A percentile compares a stretch with the other conserved stretches of the same genome.
Evolutionary conservation across 2,329 filamentous ascomycete genomes (phyloP).

Genomic region (Pseudogymnoascus sp.): DNA sequence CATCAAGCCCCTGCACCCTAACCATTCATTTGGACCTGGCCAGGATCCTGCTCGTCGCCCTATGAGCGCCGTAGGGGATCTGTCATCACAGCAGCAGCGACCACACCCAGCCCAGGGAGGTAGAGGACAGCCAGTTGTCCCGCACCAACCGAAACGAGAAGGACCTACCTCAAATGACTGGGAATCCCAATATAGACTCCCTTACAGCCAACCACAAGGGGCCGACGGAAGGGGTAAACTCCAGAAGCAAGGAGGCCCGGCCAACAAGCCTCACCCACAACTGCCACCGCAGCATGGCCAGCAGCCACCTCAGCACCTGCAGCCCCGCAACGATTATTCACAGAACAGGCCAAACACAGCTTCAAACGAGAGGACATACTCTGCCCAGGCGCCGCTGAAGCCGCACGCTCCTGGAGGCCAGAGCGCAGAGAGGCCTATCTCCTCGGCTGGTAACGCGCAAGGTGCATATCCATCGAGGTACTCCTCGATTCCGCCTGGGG

Average conservation of each 20-base stretch:
- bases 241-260: not conserved
- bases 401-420: not conserved
- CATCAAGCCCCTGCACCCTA: constrained; percentile 35
- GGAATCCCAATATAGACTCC: not conserved
- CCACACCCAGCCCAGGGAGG: not conserved
- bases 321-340: not conserved
- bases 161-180: not conserved
- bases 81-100: not conserved
- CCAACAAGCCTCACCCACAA: not conserved
- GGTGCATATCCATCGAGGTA: not conserved
- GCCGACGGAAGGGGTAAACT: not conserved
- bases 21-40: not conserved
- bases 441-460: not conserved
- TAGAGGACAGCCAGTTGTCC: not conserved
- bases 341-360: not conserved
- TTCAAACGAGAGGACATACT: not conserved
- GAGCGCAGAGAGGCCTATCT: not conserved
- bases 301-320: not conserved
- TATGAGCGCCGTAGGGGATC: not conserved
- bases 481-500: not conserved
- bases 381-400: not conserved
- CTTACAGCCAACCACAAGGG: not conserved
- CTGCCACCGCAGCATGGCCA: not conserved
- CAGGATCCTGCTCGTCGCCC: not conserved
- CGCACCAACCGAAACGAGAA: not conserved